Conservation (phyloP, 2,329 filamentous ascomycete genomes). For the Fusarium dimerum region DNA sequence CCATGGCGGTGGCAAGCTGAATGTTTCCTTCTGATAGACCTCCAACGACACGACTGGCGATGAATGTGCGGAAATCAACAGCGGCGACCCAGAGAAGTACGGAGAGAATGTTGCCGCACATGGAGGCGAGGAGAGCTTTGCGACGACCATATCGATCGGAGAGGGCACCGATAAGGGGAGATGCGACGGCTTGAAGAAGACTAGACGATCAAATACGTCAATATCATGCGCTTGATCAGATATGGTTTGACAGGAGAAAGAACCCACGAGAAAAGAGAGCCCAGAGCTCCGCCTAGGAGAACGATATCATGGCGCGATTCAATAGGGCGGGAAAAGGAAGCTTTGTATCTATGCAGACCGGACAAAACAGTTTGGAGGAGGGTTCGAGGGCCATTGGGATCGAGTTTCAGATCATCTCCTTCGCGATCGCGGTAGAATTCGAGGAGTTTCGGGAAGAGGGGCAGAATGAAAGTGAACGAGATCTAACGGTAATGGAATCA, state of each 20-base stretch:
- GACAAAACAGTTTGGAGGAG: conserved; percentile 77
- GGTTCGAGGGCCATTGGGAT: conserved; percentile 54
- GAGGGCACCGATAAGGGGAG: conserved; percentile 84
- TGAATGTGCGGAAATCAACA: conserved; percentile 91
- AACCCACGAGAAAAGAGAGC: conserved; percentile 76
- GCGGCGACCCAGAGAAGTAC: conserved; percentile 94
- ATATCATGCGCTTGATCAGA: conserved; percentile 2
- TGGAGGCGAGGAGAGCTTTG: conserved; percentile 83
- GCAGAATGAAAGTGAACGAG: conserved; percentile 97
- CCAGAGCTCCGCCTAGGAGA: conserved; percentile 87
- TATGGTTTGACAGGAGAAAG: conserved; percentile 17
- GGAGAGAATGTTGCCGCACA: conserved; percentile 89
- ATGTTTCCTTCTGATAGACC: conserved; percentile 96
- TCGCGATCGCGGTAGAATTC: conserved; percentile 94
- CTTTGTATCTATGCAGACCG: conserved; percentile 92
- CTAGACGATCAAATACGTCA: conserved; percentile 42
- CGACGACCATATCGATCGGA: conserved; percentile 88
- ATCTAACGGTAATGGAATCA: conserved; percentile 56
- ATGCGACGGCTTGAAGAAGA: conserved; percentile 87
- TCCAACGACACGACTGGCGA: conserved; percentile 89
- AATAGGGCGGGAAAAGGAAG: conserved; percentile 87
- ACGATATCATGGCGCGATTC: conserved; percentile 97
- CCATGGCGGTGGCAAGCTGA: conserved; percentile 93
- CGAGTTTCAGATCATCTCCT: conserved; percentile 47
- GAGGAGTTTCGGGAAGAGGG: conserved; percentile 91